phyloP scores from a whole-genome alignment of 352 stramenopile species.

The Phytophthora sp. region DNA sequence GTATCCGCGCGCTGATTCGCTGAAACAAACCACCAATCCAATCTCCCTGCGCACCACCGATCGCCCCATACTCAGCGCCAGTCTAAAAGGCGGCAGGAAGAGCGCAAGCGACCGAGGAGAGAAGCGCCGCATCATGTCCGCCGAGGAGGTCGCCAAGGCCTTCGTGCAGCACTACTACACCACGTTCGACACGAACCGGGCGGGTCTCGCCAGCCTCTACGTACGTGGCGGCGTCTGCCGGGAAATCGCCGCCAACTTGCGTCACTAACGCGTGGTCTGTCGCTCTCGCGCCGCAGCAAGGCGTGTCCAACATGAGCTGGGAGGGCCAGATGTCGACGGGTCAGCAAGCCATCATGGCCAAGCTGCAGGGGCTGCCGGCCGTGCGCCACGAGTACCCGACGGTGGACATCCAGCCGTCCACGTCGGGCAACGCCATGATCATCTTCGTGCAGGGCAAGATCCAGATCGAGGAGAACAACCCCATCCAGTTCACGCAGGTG shows the following conservation, averaged over 20 bases:
- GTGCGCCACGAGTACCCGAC: constrained; percentile 87
- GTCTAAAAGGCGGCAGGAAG: constrained; percentile 28
- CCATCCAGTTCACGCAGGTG: constrained; percentile 97
- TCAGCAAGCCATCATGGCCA: constrained; percentile 90
- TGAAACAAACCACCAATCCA: constrained; percentile 29
- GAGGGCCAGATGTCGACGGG: constrained; percentile 72
- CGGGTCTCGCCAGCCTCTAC: constrained; percentile 77
- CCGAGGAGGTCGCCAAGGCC: constrained; percentile 82
- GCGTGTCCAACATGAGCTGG: constrained; percentile 80
- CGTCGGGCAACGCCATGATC: constrained; percentile 91
- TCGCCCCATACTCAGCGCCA: constrained; percentile 16
- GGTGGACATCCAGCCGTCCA: constrained; percentile 94
- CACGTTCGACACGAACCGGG: constrained; percentile 85
- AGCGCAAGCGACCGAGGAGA: constrained; percentile 5
- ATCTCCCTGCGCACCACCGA: not conserved
- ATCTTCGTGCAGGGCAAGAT: constrained; percentile 96
- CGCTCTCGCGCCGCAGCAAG: constrained; percentile 44
- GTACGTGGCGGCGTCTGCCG: constrained; percentile 52
- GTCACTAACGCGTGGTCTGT: not conserved
- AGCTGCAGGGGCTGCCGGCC: constrained; percentile 76
- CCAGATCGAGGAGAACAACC: constrained; percentile 93
- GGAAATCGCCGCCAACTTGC: not conserved
- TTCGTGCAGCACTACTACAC: constrained; percentile 91
- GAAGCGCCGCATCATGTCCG: constrained; percentile 63
- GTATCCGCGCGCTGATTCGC: constrained; percentile 9